phyloP scores from a whole-genome alignment of 2,329 filamentous ascomycete genomes.

The Acarospora socialis region DNA sequence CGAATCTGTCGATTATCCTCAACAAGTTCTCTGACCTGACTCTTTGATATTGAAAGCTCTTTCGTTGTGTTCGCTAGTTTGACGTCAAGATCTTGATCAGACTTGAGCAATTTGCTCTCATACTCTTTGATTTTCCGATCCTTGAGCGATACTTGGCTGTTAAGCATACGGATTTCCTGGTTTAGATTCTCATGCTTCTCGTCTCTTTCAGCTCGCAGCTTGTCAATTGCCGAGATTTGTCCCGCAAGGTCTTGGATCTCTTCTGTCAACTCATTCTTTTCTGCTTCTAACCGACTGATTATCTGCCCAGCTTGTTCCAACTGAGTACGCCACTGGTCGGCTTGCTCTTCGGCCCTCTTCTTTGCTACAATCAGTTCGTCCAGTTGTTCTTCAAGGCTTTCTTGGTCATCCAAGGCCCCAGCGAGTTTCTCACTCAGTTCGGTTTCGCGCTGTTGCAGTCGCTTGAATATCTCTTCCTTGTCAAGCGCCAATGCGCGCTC shows the following conservation, averaged over 20 bases:
- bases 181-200: constrained; percentile 61
- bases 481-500: constrained; percentile 90
- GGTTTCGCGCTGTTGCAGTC: constrained; percentile 76
- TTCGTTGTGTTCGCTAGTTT: constrained; percentile 67
- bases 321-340: constrained; percentile 63
- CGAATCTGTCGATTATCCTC: constrained; percentile 73
- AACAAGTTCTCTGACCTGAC: constrained; percentile 59
- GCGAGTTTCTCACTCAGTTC: constrained; percentile 88
- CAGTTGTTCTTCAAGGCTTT: constrained; percentile 82
- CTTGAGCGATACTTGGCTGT: constrained; percentile 77
- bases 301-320: constrained; percentile 83
- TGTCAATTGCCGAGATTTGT: constrained; percentile 56
- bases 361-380: constrained; percentile 81
- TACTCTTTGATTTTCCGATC: constrained; percentile 81
- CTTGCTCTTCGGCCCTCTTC: constrained; percentile 73
- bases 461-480: constrained; percentile 97
- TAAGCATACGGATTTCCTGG: constrained; percentile 79
- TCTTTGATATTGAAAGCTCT: constrained; percentile 59
- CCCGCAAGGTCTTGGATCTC: constrained; percentile 56
- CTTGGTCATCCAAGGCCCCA: constrained; percentile 85
- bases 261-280: constrained; percentile 61
- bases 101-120: constrained; percentile 67
- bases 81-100: constrained; percentile 77
- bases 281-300: constrained; percentile 71
- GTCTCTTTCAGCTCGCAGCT: constrained; percentile 56